Base-by-base conservation (phyloP, 2,329 filamentous ascomycete genomes). In the Penicillium sp. region DNA sequence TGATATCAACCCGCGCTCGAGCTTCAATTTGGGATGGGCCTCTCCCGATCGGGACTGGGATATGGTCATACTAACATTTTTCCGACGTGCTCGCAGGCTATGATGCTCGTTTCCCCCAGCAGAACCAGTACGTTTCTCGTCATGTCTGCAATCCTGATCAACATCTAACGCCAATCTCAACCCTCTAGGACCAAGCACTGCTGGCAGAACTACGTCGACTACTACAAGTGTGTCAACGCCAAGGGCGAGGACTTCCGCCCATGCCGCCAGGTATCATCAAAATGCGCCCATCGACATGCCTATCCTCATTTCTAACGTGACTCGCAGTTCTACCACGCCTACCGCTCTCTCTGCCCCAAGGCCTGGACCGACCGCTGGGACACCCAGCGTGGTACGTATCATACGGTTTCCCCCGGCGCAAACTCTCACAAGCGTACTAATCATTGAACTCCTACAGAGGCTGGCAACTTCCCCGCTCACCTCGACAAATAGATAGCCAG, bases 131-230 rank as follows among this genome's bases (percentile, higher is more conserved):
- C 62, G 79, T 69, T 52, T 53, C 38, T 31, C 25, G 49, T 43
- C 14, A 17, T 31, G 6, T n/a, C 35, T 50, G 5, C 6, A 15
- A 11, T 35, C 8, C 38, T 28, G n/a, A 6, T 4, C 22, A 8
- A 47, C 25, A 22, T 54, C 59, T 68, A 66, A 72, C 60, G 28
- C 39, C 12, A 12, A 12, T 4, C 38, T 14, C 51, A 35, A 48
- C 55, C 58, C 14, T 35, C 14, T 57, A 83, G 81, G 80, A 88
- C 93, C 83, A 97, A 97, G 90, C 93, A 99, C 88, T 99, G 95
- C 91, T 99, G 95, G 95, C 96, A 99, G 82, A 99, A 99, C 88
- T 99, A 99, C 83, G 95, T 99, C 84, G 95, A 99, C 82, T 98
- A 99, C 87, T 91, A 99, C 89, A 99, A 99, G 88, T 99, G 95